These are phyloP conservation scores for Didymella pomorum DNA, from an alignment of 2,329 filamentous ascomycete genomes.

Conservation along the genomic window DNA sequence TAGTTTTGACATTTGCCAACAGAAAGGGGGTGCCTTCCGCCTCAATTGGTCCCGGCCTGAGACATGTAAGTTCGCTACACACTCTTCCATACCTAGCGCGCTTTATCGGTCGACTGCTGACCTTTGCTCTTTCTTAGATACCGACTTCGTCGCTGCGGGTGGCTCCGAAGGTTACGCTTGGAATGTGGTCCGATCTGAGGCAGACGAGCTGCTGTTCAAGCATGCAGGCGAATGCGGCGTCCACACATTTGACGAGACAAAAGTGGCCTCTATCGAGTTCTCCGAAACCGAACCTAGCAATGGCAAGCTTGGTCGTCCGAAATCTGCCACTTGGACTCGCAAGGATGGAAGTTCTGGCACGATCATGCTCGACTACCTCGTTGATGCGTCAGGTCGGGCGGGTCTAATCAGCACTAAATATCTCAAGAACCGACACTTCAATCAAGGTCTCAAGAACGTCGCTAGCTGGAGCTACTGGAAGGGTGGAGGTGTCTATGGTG, in stretches of 20 bases:
- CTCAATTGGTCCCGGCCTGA: neutral
- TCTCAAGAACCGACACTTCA: slow-evolving; percentile 58
- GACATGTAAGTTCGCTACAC: neutral
- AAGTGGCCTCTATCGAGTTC: slow-evolving; percentile 22
- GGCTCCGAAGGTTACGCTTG: slow-evolving; percentile 34
- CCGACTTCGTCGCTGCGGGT: slow-evolving; percentile 34
- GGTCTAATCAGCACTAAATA: slow-evolving; percentile 60
- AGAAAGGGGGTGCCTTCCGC: no score
- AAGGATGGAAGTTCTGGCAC: slow-evolving; percentile 42
- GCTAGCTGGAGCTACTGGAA: slow-evolving; percentile 62
- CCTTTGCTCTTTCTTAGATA: slow-evolving; percentile 15
- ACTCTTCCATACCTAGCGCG: neutral
- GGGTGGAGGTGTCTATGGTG: slow-evolving; percentile 43
- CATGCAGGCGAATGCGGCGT: slow-evolving; percentile 40
- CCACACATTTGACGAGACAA: slow-evolving; percentile 22
- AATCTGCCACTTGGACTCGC: slow-evolving; percentile 21
- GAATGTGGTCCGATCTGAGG: slow-evolving; percentile 43
- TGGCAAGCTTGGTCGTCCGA: slow-evolving; percentile 6
- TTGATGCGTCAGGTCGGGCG: slow-evolving; percentile 59
- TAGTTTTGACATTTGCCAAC: neutral
- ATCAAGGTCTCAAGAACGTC: slow-evolving; percentile 59
- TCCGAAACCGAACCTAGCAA: neutral
- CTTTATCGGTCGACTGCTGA: slow-evolving; percentile 14
- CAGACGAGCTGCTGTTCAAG: slow-evolving; percentile 40
- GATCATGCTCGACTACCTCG: slow-evolving; percentile 58